phyloP scores from a whole-genome alignment of 2,329 filamentous ascomycete genomes.

The Cucurbitaria berberidis region DNA sequence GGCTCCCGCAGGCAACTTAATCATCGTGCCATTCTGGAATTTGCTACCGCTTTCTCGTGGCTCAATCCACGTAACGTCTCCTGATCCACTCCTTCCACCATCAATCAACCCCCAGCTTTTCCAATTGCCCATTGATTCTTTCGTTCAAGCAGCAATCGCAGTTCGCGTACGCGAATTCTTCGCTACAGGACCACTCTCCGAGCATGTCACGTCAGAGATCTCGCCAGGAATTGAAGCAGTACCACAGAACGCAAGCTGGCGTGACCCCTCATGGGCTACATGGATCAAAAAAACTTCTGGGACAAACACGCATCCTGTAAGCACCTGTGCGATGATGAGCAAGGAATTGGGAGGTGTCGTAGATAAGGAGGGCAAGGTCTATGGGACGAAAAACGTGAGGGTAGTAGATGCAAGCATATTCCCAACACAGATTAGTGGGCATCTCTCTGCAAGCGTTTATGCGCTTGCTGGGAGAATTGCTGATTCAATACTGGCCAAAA shows the following conservation, averaged over 20 bases:
- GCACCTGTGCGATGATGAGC: slow-evolving; percentile 44
- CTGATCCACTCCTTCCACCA: slow-evolving; percentile 45
- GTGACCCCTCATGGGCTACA: slow-evolving; percentile 22
- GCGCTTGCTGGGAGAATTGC: slow-evolving; percentile 46
- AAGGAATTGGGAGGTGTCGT: slow-evolving; percentile 45
- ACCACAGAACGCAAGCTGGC: slow-evolving; percentile 22
- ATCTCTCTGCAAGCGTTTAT: slow-evolving; percentile 47
- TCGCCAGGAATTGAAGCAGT: slow-evolving; percentile 29
- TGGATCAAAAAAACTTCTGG: slow-evolving; percentile 31
- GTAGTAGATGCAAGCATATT: slow-evolving; percentile 48
- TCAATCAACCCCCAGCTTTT: slow-evolving; percentile 53
- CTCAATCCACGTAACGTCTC: slow-evolving; percentile 38
- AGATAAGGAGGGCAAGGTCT: slow-evolving; percentile 38
- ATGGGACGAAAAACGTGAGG: slow-evolving; percentile 45
- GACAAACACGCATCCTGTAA: slow-evolving; percentile 44
- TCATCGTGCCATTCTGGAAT: slow-evolving; percentile 50
- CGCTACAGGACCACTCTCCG: slow-evolving; percentile 31
- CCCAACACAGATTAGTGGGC: slow-evolving; percentile 44
- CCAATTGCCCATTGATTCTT: slow-evolving; percentile 48
- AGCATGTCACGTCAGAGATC: slow-evolving; percentile 25
- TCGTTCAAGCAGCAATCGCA: slow-evolving; percentile 43
- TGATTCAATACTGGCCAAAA: slow-evolving; percentile 24
- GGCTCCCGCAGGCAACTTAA: slow-evolving; percentile 34
- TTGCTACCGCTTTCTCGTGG: slow-evolving; percentile 48
- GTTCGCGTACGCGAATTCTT: slow-evolving; percentile 42